Evolutionary conservation across 106 monocot species (phyloP).

Genomic region (Amphibolis antarctica): DNA sequence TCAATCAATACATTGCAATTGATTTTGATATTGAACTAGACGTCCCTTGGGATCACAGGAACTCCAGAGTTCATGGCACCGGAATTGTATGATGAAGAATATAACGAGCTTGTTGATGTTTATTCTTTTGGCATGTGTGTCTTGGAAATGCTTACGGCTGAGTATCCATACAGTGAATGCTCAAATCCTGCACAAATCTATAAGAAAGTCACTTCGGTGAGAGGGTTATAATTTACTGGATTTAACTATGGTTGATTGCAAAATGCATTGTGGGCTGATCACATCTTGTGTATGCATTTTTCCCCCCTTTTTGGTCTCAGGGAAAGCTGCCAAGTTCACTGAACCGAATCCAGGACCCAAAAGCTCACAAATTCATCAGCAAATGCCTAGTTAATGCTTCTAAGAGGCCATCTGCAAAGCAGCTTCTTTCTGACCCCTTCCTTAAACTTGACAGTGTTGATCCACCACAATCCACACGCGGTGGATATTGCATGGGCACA

Average conservation of each 20-base stretch:
- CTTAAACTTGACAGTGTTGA: constrained; percentile 10
- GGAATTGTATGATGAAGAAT: constrained; percentile 65
- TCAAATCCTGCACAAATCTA: constrained; percentile 46
- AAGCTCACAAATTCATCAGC: constrained; percentile 39
- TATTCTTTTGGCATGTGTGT: constrained; percentile 77
- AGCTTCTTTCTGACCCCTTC: constrained; percentile 45
- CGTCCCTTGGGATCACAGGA: too few species aligned
- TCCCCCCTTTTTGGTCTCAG: constrained; percentile 5
- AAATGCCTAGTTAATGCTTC: constrained; percentile 47
- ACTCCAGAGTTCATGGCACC: constrained; percentile 72
- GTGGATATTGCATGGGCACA: too few species aligned
- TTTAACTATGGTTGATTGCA: background rate
- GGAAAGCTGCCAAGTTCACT: constrained; percentile 42
- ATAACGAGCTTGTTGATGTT: constrained; percentile 60
- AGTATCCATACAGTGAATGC: constrained; percentile 57
- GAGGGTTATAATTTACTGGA: background rate
- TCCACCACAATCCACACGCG: too few species aligned
- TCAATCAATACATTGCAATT: too few species aligned
- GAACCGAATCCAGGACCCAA: constrained; percentile 29
- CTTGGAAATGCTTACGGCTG: constrained; percentile 50
- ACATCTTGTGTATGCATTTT: background rate
- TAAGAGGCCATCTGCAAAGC: constrained; percentile 43
- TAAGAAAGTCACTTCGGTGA: constrained; percentile 41
- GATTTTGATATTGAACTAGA: too few species aligned
- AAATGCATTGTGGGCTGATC: background rate